Base-by-base conservation (phyloP, 768 basidiomycete species). In the Stropharia rugosoannulata region DNA sequence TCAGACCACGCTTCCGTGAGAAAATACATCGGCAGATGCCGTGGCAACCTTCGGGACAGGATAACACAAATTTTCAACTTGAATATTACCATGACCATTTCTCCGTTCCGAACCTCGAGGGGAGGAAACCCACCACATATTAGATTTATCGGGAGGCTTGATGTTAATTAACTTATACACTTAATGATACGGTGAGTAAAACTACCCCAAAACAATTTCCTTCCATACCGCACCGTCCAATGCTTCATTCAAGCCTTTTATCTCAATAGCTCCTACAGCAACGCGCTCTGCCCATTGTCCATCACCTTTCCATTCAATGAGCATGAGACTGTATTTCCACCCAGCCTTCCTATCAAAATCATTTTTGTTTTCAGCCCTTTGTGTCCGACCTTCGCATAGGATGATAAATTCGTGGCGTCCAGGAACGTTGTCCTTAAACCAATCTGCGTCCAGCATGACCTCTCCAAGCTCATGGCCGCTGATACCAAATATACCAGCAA, bases 201-300 rank as follows among this genome's bases (percentile, higher is more conserved):
- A 47, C 29, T 41, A 59, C 15, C 58, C 58, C 37, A 59, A 36
- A 41, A 55, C 25, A 42, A 59, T 46, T 37, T 59, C 58, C 29
- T 59, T 59, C 58, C 58, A 59, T 12, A 51, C 49, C n/a, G 58
- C 49, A 5, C 58, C 57, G 2, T 36, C 43, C 42, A 59, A 27
- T 10, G 58, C 58, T 22, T 59, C 19, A n/a, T 16, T 10, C n/a
- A 59, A 35, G 40, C 40, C 15, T 2, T 15, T 22, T 41, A 54
- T 59, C 29, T 59, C 44, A 5, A 55, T 51, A 11, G 48, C 49
- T 4, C 58, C 58, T 35, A 59, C 9, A 7, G 52, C 53, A 42
- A 59, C 49, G 44, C 58, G 48, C 25, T 59, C 58, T 4, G 58
- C 58, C 58, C 58, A 59, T 25, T 59, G 49, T 6, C 29, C 49